Evolutionary conservation across 495 filamentous ascomycete genomes (phyloP), one percentile per base, ranked within the genome.

Genomic region (Aspergillus nanangensis): DNA sequence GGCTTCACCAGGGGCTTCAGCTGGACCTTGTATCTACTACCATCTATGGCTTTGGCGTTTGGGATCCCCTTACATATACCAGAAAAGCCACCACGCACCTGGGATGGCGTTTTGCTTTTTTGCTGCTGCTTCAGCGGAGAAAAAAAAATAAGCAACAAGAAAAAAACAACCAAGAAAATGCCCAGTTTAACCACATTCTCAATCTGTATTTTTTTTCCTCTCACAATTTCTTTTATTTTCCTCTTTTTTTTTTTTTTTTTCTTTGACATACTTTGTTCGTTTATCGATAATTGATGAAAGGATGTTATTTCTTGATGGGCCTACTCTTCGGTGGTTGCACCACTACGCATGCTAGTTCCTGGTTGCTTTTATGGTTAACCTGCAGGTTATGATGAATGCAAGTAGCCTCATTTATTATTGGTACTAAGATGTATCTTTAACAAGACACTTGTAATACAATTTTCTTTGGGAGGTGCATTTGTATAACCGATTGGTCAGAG

Each of bases 41-140:
- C 61, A 57, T 45, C 47, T 48, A 52, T 62, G 66, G 54, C 48
- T 64, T 60, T 58, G 66, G 68, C 68, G 68, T 72, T 70, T 49
- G 53, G 56, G 55, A 50, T 59, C 47, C 54, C 45, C 38, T 52
- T 61, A 57, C 17, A 21, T 56, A 62, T 66, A 58, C 53, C 51
- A 66, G n/a, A 56, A 51, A 55, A 41, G 33, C 34, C 41, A 38
- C 36, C 41, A 29, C 41, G 43, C 49, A 45, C 42, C 41, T 52
- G 47, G 45, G 25, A 34, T 42, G 43, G 41, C 41, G 50, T 25
- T 38, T 46, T 46, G 45, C 38, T 40, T 52, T n/a, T 32, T 41
- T 34, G 22, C 41, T n/a, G 25, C 29, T 19, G 24, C 18, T 48
- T 48, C 17, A 24, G 38, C 47, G 31, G 45, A 33, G 37, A 31